Conservation (phyloP, 768 basidiomycete genomes). For the Tylopilus sp. region DNA sequence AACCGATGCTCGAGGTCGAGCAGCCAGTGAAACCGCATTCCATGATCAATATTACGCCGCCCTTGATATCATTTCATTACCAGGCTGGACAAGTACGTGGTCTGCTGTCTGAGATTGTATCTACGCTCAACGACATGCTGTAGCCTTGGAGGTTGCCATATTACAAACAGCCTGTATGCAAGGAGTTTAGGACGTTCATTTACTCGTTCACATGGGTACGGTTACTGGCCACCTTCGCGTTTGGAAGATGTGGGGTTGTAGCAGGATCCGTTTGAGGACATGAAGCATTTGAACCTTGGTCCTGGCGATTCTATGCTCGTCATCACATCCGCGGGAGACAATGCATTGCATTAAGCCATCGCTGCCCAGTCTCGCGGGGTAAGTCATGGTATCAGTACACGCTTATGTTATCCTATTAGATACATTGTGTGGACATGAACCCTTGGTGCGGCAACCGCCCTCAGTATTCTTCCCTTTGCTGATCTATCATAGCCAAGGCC, state of each 20-base stretch:
- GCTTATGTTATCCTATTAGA: constrained; percentile 28
- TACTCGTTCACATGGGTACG: constrained; percentile 61
- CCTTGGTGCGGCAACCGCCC: constrained; percentile 39
- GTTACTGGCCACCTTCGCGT: not conserved
- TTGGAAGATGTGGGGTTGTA: constrained; percentile 12
- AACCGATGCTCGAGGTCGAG: constrained; percentile 30
- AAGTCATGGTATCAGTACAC: constrained; percentile 11
- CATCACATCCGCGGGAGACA: constrained; percentile 78
- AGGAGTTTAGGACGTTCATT: constrained; percentile 60
- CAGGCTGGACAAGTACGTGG: constrained; percentile 44
- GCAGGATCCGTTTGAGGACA: constrained; percentile 77
- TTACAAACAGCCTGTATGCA: constrained; percentile 64
- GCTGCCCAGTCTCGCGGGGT: constrained; percentile 55
- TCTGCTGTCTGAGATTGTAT: not conserved
- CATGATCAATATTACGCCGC: constrained; percentile 49
- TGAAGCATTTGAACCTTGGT: constrained; percentile 57
- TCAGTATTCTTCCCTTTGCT: not conserved
- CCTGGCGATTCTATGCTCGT: constrained; percentile 64
- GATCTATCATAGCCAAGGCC: constrained; percentile 51
- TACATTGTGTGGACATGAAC: constrained; percentile 75
- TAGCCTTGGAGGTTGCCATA: constrained; percentile 69
- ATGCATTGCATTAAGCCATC: constrained; percentile 76
- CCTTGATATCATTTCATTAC: constrained; percentile 63
- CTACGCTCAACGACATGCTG: not conserved
- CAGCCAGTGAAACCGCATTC: constrained; percentile 19